A percentile compares a stretch with the other conserved stretches of the same genome.
phyloP scores from a whole-genome alignment of 306 rosid genomes.

The Begonia masoniana region DNA sequence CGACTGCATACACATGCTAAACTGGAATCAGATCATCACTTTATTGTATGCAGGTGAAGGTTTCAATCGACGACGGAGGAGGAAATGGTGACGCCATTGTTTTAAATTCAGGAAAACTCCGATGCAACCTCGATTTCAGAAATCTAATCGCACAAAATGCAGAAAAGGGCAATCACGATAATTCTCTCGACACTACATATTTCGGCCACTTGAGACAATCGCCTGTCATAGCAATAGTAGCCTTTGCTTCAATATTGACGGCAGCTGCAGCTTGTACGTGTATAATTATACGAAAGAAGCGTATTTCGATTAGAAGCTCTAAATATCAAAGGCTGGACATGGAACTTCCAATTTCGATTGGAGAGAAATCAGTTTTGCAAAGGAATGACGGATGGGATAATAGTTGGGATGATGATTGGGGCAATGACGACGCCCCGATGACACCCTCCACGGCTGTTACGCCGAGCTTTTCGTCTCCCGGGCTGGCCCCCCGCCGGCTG shows the following conservation, averaged over 20 bases:
- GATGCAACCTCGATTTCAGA: conserved; percentile 30
- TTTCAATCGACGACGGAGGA: conserved; percentile 18
- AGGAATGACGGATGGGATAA: conserved; percentile 34
- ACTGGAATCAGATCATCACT: too few species aligned
- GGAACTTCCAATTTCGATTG: conserved; percentile 24
- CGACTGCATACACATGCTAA: too few species aligned
- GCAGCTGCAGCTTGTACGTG: conserved; percentile 20
- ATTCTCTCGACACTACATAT: conserved; percentile 10
- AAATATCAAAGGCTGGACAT: conserved; percentile 28
- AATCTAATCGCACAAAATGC: conserved; percentile 15
- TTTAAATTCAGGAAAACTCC: conserved; percentile 20
- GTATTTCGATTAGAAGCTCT: conserved; percentile 4
- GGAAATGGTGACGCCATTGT: conserved; percentile 10
- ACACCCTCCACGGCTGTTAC: conserved; percentile 28
- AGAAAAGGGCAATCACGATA: conserved; percentile 8
- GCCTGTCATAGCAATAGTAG: conserved; percentile 10
- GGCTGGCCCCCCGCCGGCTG: conserved; percentile 30
- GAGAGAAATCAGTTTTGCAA: conserved; percentile 12
- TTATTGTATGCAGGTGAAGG: conserved; percentile 17
- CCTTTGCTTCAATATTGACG: conserved; percentile 15
- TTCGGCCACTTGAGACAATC: conserved; percentile 13
- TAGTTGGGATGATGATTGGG: conserved; percentile 39
- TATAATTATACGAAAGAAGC: conserved; percentile 14
- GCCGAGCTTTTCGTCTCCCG: conserved; percentile 27
- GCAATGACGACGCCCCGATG: conserved; percentile 32